phyloP scores from a whole-genome alignment of 2,329 filamentous ascomycete genomes.

The Colletotrichum tabaci region DNA sequence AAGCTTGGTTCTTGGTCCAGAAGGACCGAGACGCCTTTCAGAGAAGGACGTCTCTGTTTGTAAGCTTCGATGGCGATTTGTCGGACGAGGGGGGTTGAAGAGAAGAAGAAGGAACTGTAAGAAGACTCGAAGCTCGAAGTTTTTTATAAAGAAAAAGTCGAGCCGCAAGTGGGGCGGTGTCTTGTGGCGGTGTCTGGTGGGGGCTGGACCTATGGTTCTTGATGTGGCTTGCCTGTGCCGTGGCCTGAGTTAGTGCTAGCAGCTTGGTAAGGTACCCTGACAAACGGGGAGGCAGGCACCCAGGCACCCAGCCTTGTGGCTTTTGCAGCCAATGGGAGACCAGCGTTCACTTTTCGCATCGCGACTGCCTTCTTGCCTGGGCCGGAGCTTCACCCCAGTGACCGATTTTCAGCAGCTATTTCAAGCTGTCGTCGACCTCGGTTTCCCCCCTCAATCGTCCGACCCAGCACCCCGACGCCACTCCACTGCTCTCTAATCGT shows the following conservation, averaged over 20 bases:
- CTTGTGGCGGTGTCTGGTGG: slow-evolving; percentile 22
- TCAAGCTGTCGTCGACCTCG: slow-evolving; percentile 20
- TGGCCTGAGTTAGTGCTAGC: slow-evolving; percentile 20
- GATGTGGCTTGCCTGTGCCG: neutral
- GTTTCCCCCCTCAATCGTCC: neutral
- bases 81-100: slow-evolving; percentile 90
- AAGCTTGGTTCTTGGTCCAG: slow-evolving; percentile 73
- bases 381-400: slow-evolving; percentile 11
- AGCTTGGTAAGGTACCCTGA: slow-evolving; percentile 18
- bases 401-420: slow-evolving; percentile 17
- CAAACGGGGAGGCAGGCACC: slow-evolving; percentile 10
- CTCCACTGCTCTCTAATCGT: neutral
- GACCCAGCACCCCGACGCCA: no score
- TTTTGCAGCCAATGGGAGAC: slow-evolving; percentile 31
- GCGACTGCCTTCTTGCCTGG: slow-evolving; percentile 38
- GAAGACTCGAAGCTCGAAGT: slow-evolving; percentile 11
- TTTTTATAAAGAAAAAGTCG: slow-evolving; percentile 39
- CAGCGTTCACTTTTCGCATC: slow-evolving; percentile 39
- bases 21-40: slow-evolving; percentile 50
- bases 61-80: slow-evolving; percentile 99
- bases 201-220: neutral
- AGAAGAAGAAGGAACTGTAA: slow-evolving; percentile 55
- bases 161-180: slow-evolving; percentile 24
- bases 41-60: slow-evolving; percentile 78
- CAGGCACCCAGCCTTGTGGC: slow-evolving; percentile 38